Percentiles rank a stretch among this genome's conserved stretches.
phyloP scores from a whole-genome alignment of 192 early-diverging fungal species.

The Backusella parvicylindrica region DNA sequence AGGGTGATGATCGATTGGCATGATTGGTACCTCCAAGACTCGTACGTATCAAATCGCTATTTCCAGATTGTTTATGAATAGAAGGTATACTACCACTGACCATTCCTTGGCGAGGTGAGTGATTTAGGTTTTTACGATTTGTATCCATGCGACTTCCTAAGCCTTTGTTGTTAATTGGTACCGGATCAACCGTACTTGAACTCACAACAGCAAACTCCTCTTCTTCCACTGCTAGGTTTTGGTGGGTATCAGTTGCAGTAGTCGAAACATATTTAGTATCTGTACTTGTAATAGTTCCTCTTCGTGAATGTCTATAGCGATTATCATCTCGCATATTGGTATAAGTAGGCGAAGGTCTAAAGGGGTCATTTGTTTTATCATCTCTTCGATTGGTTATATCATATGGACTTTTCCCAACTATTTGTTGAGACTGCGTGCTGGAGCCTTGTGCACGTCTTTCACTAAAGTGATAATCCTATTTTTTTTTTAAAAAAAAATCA shows the following conservation, averaged over 20 bases:
- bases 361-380: constrained; percentile 15
- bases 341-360: constrained; percentile 26
- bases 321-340: constrained; percentile 1
- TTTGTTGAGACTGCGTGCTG: constrained; percentile 26
- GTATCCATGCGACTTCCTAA: constrained; percentile 1
- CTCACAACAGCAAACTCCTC: constrained; percentile 44
- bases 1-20: constrained; percentile 25
- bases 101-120: constrained; percentile 17
- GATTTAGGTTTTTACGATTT: constrained; percentile 1
- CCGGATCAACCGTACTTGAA: constrained; percentile 50
- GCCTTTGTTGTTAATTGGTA: constrained; percentile 38
- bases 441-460: constrained; percentile 9
- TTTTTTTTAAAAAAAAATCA: constrained; percentile 5
- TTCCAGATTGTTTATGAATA: constrained; percentile 31
- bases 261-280: constrained; percentile 4
- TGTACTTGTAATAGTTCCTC: constrained; percentile 15
- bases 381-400: constrained; percentile 17
- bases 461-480: constrained; percentile 20
- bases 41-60: constrained; percentile 30
- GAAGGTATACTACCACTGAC: constrained; percentile 25
- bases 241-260: background rate
- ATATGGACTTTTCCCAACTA: constrained; percentile 17
- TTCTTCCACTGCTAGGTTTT: constrained; percentile 33
- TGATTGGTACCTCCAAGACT: constrained; percentile 5
- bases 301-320: constrained; percentile 1